Evolutionary conservation across 2,329 filamentous ascomycete genomes (phyloP).

Genomic region (Ceratocystis variospora): DNA sequence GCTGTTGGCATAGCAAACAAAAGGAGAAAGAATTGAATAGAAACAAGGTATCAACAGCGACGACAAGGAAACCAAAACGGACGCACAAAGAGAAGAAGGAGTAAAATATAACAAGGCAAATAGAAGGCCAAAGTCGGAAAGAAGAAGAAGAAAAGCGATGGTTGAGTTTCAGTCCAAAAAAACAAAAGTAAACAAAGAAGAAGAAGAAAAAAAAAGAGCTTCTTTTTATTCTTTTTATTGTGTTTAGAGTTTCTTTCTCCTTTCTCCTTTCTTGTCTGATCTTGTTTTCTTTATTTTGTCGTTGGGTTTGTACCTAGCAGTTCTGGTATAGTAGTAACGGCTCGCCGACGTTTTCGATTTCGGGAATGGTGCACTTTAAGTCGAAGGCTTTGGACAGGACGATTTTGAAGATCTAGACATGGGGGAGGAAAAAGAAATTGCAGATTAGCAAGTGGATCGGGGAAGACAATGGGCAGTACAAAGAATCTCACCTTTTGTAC

Average conservation of each 20-base stretch:
- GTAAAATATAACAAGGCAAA: neutral
- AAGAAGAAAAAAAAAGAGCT: neutral
- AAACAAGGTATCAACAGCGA: neutral
- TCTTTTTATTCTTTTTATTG: conserved; percentile 4
- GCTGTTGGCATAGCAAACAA: neutral
- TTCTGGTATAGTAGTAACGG: conserved; percentile 83
- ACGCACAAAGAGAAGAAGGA: neutral
- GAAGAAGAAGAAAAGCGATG: neutral
- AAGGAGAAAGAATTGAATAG: neutral
- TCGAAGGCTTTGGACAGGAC: conserved; percentile 97
- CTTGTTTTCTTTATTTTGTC: conserved; percentile 9
- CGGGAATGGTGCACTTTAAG: conserved; percentile 95
- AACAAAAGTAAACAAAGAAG: neutral
- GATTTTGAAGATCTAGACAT: conserved; percentile 88
- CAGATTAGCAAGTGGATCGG: neutral
- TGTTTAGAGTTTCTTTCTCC: neutral
- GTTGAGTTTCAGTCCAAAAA: too few relatives aligned
- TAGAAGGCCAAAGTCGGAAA: neutral
- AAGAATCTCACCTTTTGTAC: conserved; percentile 69
- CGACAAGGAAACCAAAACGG: neutral
- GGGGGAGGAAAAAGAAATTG: neutral
- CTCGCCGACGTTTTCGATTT: conserved; percentile 96
- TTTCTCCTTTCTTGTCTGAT: neutral
- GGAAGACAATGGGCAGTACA: neutral
- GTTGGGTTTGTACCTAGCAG: conserved; percentile 25